Conservation (phyloP, 2,329 filamentous ascomycete genomes). For the Paraphoma chrysanthemicola region DNA sequence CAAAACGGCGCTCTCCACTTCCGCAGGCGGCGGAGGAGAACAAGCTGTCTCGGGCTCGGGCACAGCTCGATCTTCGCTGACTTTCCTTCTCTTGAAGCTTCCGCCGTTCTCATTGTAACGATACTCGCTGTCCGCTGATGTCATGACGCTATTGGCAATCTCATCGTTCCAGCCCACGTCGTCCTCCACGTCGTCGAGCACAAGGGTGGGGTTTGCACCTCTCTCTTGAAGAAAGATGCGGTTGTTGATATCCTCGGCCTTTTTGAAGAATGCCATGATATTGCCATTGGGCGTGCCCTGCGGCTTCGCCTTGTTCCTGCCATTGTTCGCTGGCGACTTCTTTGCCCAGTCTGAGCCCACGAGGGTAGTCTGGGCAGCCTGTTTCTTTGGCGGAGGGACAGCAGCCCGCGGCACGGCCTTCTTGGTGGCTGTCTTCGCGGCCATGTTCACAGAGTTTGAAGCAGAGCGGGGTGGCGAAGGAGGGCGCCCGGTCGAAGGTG, state of each 20-base stretch:
- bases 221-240: constrained; percentile 47
- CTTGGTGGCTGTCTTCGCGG: constrained; percentile 30
- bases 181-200: constrained; percentile 31
- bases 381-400: constrained; percentile 26
- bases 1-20: constrained; percentile 10
- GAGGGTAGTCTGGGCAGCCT: constrained; percentile 43
- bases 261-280: constrained; percentile 63
- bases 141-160: constrained; percentile 16
- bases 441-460: constrained; percentile 23
- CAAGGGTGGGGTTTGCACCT: constrained; percentile 22
- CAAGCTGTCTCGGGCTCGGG: constrained; percentile 47
- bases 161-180: constrained; percentile 43
- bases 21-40: constrained; percentile 32
- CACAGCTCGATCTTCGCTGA: constrained; percentile 36
- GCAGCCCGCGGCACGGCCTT: constrained; percentile 24
- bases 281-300: constrained; percentile 56
- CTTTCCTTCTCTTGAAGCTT: constrained; percentile 52
- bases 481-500: constrained; percentile 58
- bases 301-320: constrained; percentile 45
- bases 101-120: constrained; percentile 54
- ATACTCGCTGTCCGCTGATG: constrained; percentile 27
- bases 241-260: constrained; percentile 52
- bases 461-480: constrained; percentile 57
- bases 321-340: constrained; percentile 39
- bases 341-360: constrained; percentile 39